Percentiles rank a stretch among this genome's conserved stretches.
These are phyloP conservation scores for Ustilago loliicola DNA, from an alignment of 1,284 basidiomycete species.

Conservation along the genomic window DNA sequence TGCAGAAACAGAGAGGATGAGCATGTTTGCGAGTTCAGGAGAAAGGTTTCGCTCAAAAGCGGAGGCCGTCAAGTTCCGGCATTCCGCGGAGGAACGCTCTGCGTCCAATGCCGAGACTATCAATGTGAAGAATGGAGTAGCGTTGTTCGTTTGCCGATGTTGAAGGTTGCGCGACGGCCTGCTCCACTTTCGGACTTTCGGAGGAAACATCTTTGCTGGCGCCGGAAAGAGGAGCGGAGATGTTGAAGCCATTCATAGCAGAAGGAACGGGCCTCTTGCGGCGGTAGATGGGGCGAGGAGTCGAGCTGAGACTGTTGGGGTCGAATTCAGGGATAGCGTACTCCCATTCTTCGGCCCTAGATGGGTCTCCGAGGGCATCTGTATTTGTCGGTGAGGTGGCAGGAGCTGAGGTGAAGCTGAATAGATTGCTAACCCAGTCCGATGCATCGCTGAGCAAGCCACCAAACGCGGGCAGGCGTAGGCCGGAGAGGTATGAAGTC, in stretches of 20 bases:
- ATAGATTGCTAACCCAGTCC: constrained; percentile 29
- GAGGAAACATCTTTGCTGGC: neutral
- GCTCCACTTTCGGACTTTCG: neutral
- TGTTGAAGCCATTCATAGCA: constrained; percentile 39
- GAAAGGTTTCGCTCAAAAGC: constrained; percentile 1
- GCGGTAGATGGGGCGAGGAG: constrained; percentile 56
- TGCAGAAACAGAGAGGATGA: neutral
- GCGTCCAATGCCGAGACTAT: constrained; percentile 46
- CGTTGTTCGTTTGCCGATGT: constrained; percentile 11
- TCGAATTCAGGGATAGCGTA: constrained; percentile 57
- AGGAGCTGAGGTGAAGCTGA: constrained; percentile 16
- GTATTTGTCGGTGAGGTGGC: neutral
- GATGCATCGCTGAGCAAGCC: constrained; percentile 12
- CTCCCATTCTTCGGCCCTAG: constrained; percentile 54
- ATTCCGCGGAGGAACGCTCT: constrained; percentile 40
- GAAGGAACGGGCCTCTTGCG: constrained; percentile 50
- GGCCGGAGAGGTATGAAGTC: constrained; percentile 18
- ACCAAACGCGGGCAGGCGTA: constrained; percentile 13
- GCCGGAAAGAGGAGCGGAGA: constrained; percentile 11
- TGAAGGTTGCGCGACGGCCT: neutral
- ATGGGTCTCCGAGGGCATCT: constrained; percentile 5
- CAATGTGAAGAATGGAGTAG: constrained; percentile 59
- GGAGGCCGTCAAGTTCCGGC: constrained; percentile 19
- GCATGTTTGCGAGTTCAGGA: neutral
- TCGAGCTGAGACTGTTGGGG: constrained; percentile 38